Evolutionary conservation across 1,284 basidiomycete species (phyloP), one percentile per base, ranked within the genome.

Genomic region (Tylopilus microsporus): DNA sequence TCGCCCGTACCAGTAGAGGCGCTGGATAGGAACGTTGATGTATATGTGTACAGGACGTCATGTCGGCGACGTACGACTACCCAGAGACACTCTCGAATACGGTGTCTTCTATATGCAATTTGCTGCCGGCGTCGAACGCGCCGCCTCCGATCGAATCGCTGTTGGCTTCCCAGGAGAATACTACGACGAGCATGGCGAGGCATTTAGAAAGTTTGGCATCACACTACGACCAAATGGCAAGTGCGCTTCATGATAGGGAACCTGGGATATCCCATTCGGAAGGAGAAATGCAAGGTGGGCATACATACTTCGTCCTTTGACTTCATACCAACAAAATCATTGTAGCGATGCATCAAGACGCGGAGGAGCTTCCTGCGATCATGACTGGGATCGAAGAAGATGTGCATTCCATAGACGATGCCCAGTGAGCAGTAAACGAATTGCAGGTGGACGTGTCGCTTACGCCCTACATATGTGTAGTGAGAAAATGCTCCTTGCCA

Each of bases 191-290:
- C 19, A 91, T 92, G 89, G 89, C 90, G 1, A 70, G 74, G n/a
- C 82, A 86, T 55, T 69, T 92, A 5, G 86, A 89, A 64, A 84
- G 82, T 62, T 74, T 92, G 37, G 80, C 83, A 2, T 77, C 77
- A 4, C 90, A 92, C 68, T 91, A 86, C 62, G 84, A 85, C 19
- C 83, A 89, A 63, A 91, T 92, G 84, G 80, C 79, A 1, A 73
- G 74, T 57, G 86, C 86, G 1, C 68, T 89, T 58, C 78, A 79
- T 52, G 86, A 87, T 25, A 82, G 77, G 50, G 88, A 90, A 62
- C 77, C 78, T 21, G 86, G 87, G 5, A 83, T 85, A 66, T 75
- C 68, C 15, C 84, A 88, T 60, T 75, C 73, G 12, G 83, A 86
- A 55, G 87, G 85, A 30, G 89, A 92, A 63, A 72, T 91, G 56